These are phyloP conservation scores for Sisymbrium altissimum DNA, from an alignment of 345 rosid genomes.

Conservation along the genomic window DNA sequence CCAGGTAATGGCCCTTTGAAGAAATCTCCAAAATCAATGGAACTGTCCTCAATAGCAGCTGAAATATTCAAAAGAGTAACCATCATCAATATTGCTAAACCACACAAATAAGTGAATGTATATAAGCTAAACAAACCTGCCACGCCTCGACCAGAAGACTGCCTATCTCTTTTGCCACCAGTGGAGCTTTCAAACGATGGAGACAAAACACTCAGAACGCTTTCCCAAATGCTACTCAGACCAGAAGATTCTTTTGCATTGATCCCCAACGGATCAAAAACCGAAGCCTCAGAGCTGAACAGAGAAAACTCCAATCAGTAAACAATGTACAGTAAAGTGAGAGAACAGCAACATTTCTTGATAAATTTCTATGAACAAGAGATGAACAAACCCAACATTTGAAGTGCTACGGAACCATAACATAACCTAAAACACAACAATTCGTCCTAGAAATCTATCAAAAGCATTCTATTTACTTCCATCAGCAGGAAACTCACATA, in stretches of 20 bases:
- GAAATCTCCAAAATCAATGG: conserved; percentile 96
- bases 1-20: conserved; percentile 92
- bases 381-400: too few relatives aligned
- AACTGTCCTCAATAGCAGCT: conserved; percentile 99
- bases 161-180: conserved; percentile 55
- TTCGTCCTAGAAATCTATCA: not conserved
- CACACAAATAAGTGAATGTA: not conserved
- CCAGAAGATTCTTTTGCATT: conserved; percentile 47
- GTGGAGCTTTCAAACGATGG: conserved; percentile 62
- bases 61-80: conserved; percentile 32
- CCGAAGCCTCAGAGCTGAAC: conserved; percentile 51
- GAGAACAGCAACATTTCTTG: conserved; percentile 13
- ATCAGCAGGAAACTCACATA: not conserved
- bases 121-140: conserved; percentile 54
- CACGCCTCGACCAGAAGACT: conserved; percentile 70
- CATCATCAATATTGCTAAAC: conserved; percentile 13
- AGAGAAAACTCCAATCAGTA: conserved; percentile 39
- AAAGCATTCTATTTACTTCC: not conserved
- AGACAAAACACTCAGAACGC: conserved; percentile 47
- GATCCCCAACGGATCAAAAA: conserved; percentile 84
- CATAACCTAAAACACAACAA: not conserved
- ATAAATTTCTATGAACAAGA: too few relatives aligned
- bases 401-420: too few relatives aligned
- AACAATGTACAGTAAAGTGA: conserved; percentile 17
- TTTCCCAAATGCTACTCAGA: conserved; percentile 54